These are phyloP conservation scores for Cyclotella kingstonii DNA, from an alignment of 108 stramenopile species.

Conservation along the genomic window DNA sequence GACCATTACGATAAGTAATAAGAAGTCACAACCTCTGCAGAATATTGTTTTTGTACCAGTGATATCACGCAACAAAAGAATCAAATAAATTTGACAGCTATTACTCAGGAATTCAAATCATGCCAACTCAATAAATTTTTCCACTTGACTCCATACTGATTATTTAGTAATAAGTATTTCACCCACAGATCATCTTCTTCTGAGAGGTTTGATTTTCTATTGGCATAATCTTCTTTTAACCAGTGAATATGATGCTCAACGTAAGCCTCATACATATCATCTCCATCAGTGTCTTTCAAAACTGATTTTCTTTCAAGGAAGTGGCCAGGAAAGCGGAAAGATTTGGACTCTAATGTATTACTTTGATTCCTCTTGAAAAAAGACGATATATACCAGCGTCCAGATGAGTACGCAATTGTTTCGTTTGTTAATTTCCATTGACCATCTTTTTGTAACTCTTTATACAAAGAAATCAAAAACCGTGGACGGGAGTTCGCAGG, in stretches of 20 bases:
- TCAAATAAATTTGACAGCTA: too few species aligned
- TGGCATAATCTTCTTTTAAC: slow-evolving; percentile 46
- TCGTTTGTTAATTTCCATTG: slow-evolving; percentile 62
- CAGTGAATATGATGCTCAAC: slow-evolving; percentile 59
- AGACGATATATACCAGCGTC: slow-evolving; percentile 65
- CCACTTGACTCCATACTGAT: slow-evolving; percentile 13
- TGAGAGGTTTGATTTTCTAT: slow-evolving; percentile 14
- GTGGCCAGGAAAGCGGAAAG: slow-evolving; percentile 39
- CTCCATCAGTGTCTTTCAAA: neutral
- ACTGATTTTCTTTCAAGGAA: slow-evolving; percentile 11
- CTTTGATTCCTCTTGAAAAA: slow-evolving; percentile 26
- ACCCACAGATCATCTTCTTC: slow-evolving; percentile 46
- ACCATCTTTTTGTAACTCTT: slow-evolving; percentile 39
- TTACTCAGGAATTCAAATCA: neutral
- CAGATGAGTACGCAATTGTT: slow-evolving; percentile 49
- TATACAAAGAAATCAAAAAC: slow-evolving; percentile 60
- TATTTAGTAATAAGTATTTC: slow-evolving; percentile 9
- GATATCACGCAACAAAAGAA: too few species aligned
- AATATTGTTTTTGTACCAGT: too few species aligned
- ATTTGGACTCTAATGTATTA: neutral
- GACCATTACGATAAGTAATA: too few species aligned
- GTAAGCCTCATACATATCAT: slow-evolving; percentile 39
- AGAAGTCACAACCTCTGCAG: too few species aligned
- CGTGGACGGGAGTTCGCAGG: slow-evolving; percentile 74
- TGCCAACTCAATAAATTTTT: slow-evolving; percentile 9